These are phyloP conservation scores for Coemansia sp. DNA, from an alignment of 192 early-diverging fungal genomes.

Conservation along the genomic window DNA sequence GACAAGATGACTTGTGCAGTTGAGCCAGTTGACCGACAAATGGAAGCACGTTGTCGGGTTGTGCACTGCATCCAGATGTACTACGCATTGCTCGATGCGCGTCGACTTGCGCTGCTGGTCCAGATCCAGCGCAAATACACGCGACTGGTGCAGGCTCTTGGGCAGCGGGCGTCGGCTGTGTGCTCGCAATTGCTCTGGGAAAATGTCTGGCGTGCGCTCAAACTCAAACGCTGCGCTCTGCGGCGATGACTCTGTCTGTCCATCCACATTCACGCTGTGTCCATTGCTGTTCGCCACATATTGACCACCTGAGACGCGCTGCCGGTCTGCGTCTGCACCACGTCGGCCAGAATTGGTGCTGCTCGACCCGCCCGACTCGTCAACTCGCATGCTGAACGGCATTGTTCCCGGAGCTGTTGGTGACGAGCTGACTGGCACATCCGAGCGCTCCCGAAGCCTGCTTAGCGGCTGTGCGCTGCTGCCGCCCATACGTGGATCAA, in stretches of 20 bases:
- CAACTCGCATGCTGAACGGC: background rate
- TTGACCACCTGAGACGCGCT: background rate
- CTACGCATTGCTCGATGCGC: slow-evolving; percentile 75
- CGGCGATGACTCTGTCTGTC: slow-evolving; percentile 6
- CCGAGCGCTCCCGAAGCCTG: slow-evolving; percentile 32
- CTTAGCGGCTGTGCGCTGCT: slow-evolving; percentile 26
- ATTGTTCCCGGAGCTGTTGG: background rate
- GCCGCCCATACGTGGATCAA: background rate
- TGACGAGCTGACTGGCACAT: slow-evolving; percentile 2
- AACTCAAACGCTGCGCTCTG: slow-evolving; percentile 4
- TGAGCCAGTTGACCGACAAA: slow-evolving; percentile 92
- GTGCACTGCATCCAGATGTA: slow-evolving; percentile 90
- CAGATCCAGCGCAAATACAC: slow-evolving; percentile 73
- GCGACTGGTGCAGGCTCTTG: slow-evolving; percentile 62
- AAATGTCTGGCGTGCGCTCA: slow-evolving; percentile 24
- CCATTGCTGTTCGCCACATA: background rate
- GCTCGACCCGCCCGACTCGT: background rate
- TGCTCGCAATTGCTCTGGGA: slow-evolving; percentile 18
- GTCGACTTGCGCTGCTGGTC: slow-evolving; percentile 77
- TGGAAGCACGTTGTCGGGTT: slow-evolving; percentile 89
- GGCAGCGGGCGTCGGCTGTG: slow-evolving; percentile 35
- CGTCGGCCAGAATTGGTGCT: background rate
- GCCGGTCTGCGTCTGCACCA: background rate
- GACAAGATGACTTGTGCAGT: slow-evolving; percentile 84
- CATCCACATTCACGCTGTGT: background rate